Conservation (phyloP, 139 green algal species). For the Coelastrella sp. region DNA sequence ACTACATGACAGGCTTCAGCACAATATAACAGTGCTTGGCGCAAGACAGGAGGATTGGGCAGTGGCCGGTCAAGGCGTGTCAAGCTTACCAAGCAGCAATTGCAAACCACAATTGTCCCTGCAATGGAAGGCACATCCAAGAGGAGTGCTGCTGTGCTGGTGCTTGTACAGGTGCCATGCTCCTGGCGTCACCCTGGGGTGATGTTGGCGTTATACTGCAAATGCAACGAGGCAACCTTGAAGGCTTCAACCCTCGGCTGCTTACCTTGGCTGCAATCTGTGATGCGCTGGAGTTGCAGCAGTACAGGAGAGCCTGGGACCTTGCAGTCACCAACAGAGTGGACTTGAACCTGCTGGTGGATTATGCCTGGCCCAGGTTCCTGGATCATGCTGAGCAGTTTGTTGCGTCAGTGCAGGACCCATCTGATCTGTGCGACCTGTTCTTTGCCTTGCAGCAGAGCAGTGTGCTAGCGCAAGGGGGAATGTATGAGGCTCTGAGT, state of each 20-base stretch:
- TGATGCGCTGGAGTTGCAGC: conserved; percentile 54
- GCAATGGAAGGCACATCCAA: not conserved
- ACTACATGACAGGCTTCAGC: no score
- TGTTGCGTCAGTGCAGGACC: conserved; percentile 61
- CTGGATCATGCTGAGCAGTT: conserved; percentile 63
- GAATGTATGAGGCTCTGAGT: conserved; percentile 72
- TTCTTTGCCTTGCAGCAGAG: conserved; percentile 72
- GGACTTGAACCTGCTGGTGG: conserved; percentile 95
- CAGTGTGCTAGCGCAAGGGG: conserved; percentile 62
- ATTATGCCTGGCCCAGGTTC: conserved; percentile 87
- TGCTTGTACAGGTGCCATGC: conserved; percentile 7
- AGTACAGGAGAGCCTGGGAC: conserved; percentile 73
- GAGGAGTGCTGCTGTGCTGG: not conserved
- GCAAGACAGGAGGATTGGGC: no score
- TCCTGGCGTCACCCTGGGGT: conserved; percentile 50
- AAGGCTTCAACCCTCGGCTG: conserved; percentile 81
- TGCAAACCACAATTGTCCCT: not conserved
- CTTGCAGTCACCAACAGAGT: conserved; percentile 75
- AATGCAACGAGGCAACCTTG: conserved; percentile 95
- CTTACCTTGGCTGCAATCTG: conserved; percentile 85
- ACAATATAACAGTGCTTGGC: no score
- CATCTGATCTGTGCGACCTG: conserved; percentile 84
- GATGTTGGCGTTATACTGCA: conserved; percentile 73
- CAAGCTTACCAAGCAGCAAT: no score
- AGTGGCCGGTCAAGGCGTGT: no score